phyloP scores from a whole-genome alignment of 257 asterid genomes.

The Solanum dulcamara region DNA sequence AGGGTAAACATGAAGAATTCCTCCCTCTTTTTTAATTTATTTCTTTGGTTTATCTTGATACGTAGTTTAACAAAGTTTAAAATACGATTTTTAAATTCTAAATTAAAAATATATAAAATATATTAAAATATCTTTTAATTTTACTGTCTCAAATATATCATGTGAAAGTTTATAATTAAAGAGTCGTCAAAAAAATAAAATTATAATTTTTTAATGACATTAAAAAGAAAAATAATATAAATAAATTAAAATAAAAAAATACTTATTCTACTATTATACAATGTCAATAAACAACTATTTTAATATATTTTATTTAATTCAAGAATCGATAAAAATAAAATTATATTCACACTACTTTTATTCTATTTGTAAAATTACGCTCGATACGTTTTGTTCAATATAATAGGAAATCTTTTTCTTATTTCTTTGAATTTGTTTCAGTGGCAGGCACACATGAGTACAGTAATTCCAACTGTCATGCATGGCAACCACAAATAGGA shows the following conservation, averaged over 20 bases:
- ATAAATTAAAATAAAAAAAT: rapidly evolving
- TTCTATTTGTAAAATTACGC: background rate
- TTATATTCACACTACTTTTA: background rate
- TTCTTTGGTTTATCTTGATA: background rate
- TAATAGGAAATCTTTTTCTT: background rate
- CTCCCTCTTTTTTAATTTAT: background rate
- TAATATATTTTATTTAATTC: background rate
- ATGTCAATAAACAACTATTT: background rate
- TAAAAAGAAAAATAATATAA: no score
- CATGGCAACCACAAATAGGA: background rate
- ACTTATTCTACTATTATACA: no score
- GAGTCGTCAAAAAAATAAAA: background rate
- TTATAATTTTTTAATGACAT: no score
- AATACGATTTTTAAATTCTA: no score
- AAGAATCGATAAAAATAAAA: background rate
- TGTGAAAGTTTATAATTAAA: no score
- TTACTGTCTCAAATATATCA: rapidly evolving
- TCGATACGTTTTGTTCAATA: background rate
- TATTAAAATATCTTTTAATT: rapidly evolving
- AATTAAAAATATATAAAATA: no score
- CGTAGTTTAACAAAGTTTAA: background rate
- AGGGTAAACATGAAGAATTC: background rate
- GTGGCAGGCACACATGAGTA: background rate
- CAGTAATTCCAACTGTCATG: background rate
- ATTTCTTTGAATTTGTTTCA: background rate